Evolutionary conservation across 371 early-diverging fungal species (phyloP), one percentile per base, ranked within the genome.

Genomic region (Mucor racemosus): DNA sequence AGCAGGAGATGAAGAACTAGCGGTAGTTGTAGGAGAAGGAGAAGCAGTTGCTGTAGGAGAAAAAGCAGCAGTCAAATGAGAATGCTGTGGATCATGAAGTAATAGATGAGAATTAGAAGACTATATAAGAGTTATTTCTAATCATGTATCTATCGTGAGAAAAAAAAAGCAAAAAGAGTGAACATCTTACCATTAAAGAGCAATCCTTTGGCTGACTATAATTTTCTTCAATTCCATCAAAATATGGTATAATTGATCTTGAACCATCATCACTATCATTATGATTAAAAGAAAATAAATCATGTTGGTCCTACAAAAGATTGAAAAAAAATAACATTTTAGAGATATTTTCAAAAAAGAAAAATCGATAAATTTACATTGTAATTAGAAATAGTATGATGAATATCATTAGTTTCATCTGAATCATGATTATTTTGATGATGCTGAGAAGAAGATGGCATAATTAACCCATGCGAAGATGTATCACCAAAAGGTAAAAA

Each of bases 141-240:
- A 64, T 64, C 64, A 31, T 53, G 53, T 53, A 53, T 35, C 48
- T 64, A 59, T 66, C 66, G 66, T 66, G 66, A 62, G 62, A 62
- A 62, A 66, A 58, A 65, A 48, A 48, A 41, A 15, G 33, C 7
- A n/a, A 65, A 36, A 66, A 41, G 33, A 66, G 58, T 36, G 19
- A 19, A 36, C 50, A 60, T n/a, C 50, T 38, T 66, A 66, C 60
- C 60, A 60, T 53, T n/a, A 54, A 21, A 35, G 62, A 21, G n/a
- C 8, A 39, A 2, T 62, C 53, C 10, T 62, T 62, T 33, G 42
- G 19, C 6, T 53, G 53, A 17, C 7, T 48, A 15, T 61, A 61
- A 17, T 61, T 6, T 7, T 67, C 62, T 46, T 61, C 46, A 31
- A 46, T 67, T 15, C 56, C 57, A 62, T 67, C 58, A 62, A 67